Evolutionary conservation across 306 rosid species (phyloP).

Genomic region (Pyrus pyrifolia): DNA sequence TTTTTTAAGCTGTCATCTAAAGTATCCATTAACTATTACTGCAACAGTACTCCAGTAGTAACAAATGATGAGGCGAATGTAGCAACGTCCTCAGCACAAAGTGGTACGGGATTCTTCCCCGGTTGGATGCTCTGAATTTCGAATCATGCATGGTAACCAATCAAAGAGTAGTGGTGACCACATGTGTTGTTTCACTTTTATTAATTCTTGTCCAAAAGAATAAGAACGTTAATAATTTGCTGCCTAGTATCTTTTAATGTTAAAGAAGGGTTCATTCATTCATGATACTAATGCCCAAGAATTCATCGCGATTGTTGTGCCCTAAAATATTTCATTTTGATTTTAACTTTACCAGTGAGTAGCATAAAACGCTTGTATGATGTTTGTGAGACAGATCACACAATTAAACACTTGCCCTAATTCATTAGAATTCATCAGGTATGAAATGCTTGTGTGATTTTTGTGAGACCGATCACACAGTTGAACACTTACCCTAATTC

Average conservation of each 20-base stretch:
- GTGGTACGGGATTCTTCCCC: constrained; percentile 22
- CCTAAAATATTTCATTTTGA: background rate
- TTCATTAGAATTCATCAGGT: background rate
- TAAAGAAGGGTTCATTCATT: background rate
- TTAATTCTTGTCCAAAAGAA: no score
- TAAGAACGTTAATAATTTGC: background rate
- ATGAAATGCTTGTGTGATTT: no score
- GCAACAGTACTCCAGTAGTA: constrained; percentile 19
- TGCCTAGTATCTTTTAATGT: background rate
- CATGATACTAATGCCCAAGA: background rate
- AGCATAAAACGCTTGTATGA: background rate
- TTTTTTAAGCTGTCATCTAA: background rate
- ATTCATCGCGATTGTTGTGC: background rate
- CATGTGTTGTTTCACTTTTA: background rate
- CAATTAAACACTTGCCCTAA: background rate
- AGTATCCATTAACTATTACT: background rate
- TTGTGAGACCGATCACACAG: no score
- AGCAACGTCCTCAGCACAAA: constrained; percentile 29
- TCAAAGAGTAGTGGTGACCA: background rate
- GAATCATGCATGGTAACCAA: background rate
- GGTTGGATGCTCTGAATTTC: constrained; percentile 38
- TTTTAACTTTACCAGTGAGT: background rate
- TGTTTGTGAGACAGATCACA: background rate
- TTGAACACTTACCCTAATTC: no score
- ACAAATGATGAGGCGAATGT: constrained; percentile 20